phyloP scores from a whole-genome alignment of 139 green algal species.

The Chlorella sp. region DNA sequence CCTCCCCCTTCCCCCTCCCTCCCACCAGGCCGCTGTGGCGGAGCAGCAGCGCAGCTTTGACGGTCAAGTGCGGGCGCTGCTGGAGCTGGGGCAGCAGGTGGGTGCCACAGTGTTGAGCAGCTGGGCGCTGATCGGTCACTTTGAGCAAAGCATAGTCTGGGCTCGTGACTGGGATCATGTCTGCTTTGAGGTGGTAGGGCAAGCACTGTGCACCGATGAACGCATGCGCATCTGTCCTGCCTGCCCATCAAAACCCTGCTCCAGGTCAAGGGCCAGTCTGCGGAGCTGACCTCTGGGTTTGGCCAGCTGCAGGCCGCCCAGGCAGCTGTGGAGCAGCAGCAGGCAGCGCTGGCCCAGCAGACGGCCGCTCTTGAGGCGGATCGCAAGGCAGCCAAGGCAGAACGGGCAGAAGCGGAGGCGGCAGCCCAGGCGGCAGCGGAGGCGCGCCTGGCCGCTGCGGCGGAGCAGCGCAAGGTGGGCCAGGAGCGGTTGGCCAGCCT shows the following conservation, averaged over 20 bases:
- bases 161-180: no score
- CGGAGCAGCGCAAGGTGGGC: conserved; percentile 3
- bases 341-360: background rate
- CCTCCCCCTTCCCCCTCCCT: no score
- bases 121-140: no score
- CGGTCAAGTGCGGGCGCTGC: background rate
- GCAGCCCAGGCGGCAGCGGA: background rate
- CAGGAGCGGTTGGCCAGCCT: conserved; percentile 9
- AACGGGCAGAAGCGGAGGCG: background rate
- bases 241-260: background rate
- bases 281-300: background rate
- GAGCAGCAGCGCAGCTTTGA: conserved; percentile 28
- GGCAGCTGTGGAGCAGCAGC: conserved; percentile 10
- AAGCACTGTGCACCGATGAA: no score
- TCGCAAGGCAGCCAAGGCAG: background rate
- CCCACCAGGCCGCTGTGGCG: background rate
- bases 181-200: no score
- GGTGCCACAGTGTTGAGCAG: no score
- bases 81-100: conserved; percentile 23
- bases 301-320: conserved; percentile 6
- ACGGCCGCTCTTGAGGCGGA: background rate
- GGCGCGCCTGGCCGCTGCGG: background rate
- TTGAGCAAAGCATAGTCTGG: no score
- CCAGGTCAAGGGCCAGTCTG: conserved; percentile 35
- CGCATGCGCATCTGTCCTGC: no score